Percentiles rank a stretch among this genome's conserved stretches.
These are phyloP conservation scores for Smithsoniella earleae DNA, from an alignment of 163 green algal species.

Conservation along the genomic window DNA sequence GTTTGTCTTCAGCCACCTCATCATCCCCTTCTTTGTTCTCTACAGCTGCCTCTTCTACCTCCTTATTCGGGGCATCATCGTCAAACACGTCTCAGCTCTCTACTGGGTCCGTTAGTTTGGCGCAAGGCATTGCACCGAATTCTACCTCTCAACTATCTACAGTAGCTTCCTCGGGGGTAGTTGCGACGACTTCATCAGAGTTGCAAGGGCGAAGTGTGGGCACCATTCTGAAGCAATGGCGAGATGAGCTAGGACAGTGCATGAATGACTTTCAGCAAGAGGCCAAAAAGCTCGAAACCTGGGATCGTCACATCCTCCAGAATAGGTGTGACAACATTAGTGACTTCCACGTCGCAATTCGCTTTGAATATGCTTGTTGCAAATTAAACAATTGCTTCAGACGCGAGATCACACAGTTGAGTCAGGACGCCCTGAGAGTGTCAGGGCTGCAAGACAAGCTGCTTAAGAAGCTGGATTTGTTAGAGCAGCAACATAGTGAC, in stretches of 20 bases:
- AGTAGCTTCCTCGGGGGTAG: too few relatives aligned
- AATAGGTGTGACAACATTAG: not conserved
- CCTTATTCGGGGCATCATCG: too few relatives aligned
- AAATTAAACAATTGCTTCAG: not conserved
- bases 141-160: too few relatives aligned
- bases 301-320: constrained; percentile 16
- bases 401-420: constrained; percentile 19
- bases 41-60: too few relatives aligned
- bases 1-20: too few relatives aligned
- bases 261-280: constrained; percentile 21
- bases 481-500: constrained; percentile 9
- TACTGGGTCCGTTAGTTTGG: too few relatives aligned
- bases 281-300: constrained; percentile 18
- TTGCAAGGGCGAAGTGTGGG: not conserved
- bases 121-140: too few relatives aligned
- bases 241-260: constrained; percentile 15
- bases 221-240: constrained; percentile 12
- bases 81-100: too few relatives aligned
- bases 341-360: too few relatives aligned
- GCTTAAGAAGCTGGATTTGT: constrained; percentile 22
- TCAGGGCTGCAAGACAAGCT: constrained; percentile 14
- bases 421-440: constrained; percentile 6
- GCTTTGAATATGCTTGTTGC: too few relatives aligned
- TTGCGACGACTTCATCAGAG: too few relatives aligned
- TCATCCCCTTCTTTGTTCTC: too few relatives aligned